Conservation (phyloP, 176 grass and related monocot genomes). For the Tillandsia leiboldiana region DNA sequence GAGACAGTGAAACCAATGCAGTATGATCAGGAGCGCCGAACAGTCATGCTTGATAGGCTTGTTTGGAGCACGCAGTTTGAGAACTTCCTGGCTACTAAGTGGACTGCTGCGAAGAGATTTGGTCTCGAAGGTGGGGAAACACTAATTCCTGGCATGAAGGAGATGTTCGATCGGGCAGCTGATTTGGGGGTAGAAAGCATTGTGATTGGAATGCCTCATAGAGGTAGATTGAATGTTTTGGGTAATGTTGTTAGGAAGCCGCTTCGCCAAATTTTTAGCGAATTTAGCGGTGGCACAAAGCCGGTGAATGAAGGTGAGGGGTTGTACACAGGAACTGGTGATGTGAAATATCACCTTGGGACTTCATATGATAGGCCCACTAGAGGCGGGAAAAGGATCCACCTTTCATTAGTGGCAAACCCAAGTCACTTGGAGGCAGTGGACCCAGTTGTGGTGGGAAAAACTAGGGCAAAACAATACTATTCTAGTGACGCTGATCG, state of each 20-base stretch:
- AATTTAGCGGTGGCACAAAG: constrained; percentile 38
- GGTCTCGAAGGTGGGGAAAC: constrained; percentile 40
- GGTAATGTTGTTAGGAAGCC: constrained; percentile 41
- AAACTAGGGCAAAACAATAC: constrained; percentile 35
- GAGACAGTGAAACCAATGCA: constrained; percentile 37
- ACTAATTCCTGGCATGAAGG: constrained; percentile 45
- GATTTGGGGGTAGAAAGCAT: constrained; percentile 42
- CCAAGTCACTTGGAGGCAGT: constrained; percentile 36
- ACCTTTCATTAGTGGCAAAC: constrained; percentile 29
- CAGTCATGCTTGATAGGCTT: constrained; percentile 41
- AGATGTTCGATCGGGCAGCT: constrained; percentile 40
- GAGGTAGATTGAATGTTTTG: constrained; percentile 31
- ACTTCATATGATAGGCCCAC: constrained; percentile 34
- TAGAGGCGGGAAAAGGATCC: constrained; percentile 29
- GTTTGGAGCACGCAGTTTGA: constrained; percentile 45
- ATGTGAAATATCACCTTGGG: constrained; percentile 39
- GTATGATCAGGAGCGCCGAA: constrained; percentile 22
- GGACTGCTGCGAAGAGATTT: constrained; percentile 34
- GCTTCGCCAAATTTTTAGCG: constrained; percentile 36
- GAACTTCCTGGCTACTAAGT: constrained; percentile 39
- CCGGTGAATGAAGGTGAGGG: constrained; percentile 28
- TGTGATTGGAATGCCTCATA: constrained; percentile 44
- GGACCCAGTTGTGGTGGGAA: constrained; percentile 32
- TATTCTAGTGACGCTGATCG: constrained; percentile 16
- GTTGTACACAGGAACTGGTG: constrained; percentile 39